These are phyloP conservation scores for Yamadazyma atlantica DNA, from an alignment of 1,139 yeast genomes.

Conservation along the genomic window DNA sequence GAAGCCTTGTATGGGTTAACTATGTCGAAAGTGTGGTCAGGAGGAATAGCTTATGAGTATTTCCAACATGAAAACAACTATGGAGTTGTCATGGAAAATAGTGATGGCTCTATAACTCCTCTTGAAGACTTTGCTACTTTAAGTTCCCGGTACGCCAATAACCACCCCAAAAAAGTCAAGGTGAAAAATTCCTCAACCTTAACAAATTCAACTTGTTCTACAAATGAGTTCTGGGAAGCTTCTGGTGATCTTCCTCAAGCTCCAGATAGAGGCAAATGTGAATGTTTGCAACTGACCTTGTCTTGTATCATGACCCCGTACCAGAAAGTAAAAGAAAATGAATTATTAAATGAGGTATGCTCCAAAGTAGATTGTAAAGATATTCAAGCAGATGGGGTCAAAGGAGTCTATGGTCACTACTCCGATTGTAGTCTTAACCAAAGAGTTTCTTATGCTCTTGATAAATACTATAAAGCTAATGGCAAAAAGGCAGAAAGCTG, in stretches of 20 bases:
- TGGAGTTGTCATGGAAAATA: slow-evolving; percentile 32
- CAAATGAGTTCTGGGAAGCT: slow-evolving; percentile 39
- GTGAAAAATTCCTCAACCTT: slow-evolving; percentile 14
- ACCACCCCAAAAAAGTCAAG: slow-evolving; percentile 26
- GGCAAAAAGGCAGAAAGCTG: slow-evolving; percentile 31
- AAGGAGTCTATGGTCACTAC: slow-evolving; percentile 57
- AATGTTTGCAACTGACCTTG: slow-evolving; percentile 51
- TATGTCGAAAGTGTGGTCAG: slow-evolving; percentile 43
- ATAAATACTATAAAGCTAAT: slow-evolving; percentile 40
- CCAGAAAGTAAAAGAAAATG: slow-evolving; percentile 26
- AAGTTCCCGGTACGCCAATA: slow-evolving; percentile 30
- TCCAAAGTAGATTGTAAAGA: slow-evolving; percentile 50
- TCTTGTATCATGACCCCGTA: slow-evolving; percentile 49
- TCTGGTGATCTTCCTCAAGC: slow-evolving; percentile 48
- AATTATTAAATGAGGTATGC: slow-evolving; percentile 49
- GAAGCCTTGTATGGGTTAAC: slow-evolving; percentile 36
- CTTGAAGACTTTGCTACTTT: slow-evolving; percentile 45
- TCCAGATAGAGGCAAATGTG: slow-evolving; percentile 56
- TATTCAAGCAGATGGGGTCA: slow-evolving; percentile 45
- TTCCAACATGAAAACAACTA: slow-evolving; percentile 37
- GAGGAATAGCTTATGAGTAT: slow-evolving; percentile 41
- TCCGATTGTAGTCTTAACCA: slow-evolving; percentile 55
- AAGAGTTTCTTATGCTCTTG: slow-evolving; percentile 52
- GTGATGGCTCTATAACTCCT: slow-evolving; percentile 30
- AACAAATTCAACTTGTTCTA: slow-evolving; percentile 8